These are phyloP conservation scores for Pyronema domesticum DNA, from an alignment of 495 filamentous ascomycete genomes.

Conservation along the genomic window DNA sequence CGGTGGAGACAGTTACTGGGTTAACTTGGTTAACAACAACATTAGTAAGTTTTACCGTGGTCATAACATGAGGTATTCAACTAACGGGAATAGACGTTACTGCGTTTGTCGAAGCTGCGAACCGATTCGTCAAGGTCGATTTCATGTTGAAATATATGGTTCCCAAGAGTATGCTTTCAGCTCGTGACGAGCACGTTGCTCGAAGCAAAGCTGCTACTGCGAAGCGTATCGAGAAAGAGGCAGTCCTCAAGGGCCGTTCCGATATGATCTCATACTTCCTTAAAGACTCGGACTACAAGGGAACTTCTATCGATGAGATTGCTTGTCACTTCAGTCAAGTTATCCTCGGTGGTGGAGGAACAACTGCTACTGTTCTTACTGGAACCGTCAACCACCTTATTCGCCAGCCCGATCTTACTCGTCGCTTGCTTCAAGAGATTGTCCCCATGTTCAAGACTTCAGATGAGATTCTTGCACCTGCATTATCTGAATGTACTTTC, in stretches of 20 bases:
- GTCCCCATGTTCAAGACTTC: constrained; percentile 31
- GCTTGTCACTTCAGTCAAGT: constrained; percentile 20
- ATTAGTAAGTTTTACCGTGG: neutral
- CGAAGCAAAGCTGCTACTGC: constrained; percentile 10
- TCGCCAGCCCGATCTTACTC: constrained; percentile 7
- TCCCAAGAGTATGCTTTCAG: constrained; percentile 5
- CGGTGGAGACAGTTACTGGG: constrained; percentile 4
- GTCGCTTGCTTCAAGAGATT: constrained; percentile 34
- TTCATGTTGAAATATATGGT: constrained; percentile 6
- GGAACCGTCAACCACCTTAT: constrained; percentile 33
- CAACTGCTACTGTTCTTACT: constrained; percentile 33
- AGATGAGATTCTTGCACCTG: constrained; percentile 34
- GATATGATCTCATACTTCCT: constrained; percentile 13
- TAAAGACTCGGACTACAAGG: constrained; percentile 18
- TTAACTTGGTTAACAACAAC: constrained; percentile 3
- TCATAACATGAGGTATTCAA: neutral
- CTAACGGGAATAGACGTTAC: constrained; percentile 3
- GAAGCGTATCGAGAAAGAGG: neutral
- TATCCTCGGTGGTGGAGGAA: constrained; percentile 35
- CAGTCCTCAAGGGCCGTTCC: neutral
- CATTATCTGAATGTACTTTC: constrained; percentile 24
- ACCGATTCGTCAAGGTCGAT: neutral
- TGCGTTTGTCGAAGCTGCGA: neutral
- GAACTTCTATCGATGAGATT: constrained; percentile 27
- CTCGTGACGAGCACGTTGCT: neutral